These are phyloP conservation scores for Exophiala sp. DNA, from an alignment of 2,329 filamentous ascomycete species.

Conservation along the genomic window DNA sequence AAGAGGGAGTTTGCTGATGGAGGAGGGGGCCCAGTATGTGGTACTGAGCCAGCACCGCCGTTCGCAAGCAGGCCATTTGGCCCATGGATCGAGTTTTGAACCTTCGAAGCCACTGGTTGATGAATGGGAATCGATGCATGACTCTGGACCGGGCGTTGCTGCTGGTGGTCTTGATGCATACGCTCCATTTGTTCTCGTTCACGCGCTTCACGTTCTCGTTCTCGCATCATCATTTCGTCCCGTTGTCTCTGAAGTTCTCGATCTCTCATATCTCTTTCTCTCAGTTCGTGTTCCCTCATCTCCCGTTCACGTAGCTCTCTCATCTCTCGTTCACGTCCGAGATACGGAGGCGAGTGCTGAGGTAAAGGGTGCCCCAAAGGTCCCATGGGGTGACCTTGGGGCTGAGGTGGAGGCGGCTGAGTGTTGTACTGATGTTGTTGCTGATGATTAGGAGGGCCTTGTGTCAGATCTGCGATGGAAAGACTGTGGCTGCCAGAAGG, in stretches of 20 bases:
- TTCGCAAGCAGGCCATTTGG: slow-evolving; percentile 82
- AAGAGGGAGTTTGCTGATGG: slow-evolving; percentile 59
- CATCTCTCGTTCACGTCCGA: slow-evolving; percentile 38
- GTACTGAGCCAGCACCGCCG: slow-evolving; percentile 57
- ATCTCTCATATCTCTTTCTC: slow-evolving; percentile 59
- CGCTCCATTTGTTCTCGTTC: slow-evolving; percentile 57
- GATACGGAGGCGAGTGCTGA: slow-evolving; percentile 29
- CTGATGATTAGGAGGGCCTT: slow-evolving; percentile 39
- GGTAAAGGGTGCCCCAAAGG: slow-evolving; percentile 19
- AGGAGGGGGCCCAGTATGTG: slow-evolving; percentile 52
- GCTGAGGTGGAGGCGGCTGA: slow-evolving; percentile 31
- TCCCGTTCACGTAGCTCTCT: slow-evolving; percentile 42
- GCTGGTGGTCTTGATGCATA: slow-evolving; percentile 58
- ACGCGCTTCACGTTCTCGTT: slow-evolving; percentile 51
- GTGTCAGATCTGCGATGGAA: slow-evolving; percentile 47
- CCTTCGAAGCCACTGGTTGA: slow-evolving; percentile 83
- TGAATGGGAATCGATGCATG: slow-evolving; percentile 88
- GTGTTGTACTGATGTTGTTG: slow-evolving; percentile 43
- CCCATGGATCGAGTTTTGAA: slow-evolving; percentile 80
- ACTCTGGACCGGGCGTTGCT: slow-evolving; percentile 75
- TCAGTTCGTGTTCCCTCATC: slow-evolving; percentile 58
- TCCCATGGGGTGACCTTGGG: slow-evolving; percentile 22
- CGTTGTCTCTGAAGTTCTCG: slow-evolving; percentile 46
- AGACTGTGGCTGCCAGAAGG: slow-evolving; percentile 42
- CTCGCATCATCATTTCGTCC: slow-evolving; percentile 57